Evolutionary conservation across 2,329 filamentous ascomycete species (phyloP).

Genomic region (Aspergillus cejpii): DNA sequence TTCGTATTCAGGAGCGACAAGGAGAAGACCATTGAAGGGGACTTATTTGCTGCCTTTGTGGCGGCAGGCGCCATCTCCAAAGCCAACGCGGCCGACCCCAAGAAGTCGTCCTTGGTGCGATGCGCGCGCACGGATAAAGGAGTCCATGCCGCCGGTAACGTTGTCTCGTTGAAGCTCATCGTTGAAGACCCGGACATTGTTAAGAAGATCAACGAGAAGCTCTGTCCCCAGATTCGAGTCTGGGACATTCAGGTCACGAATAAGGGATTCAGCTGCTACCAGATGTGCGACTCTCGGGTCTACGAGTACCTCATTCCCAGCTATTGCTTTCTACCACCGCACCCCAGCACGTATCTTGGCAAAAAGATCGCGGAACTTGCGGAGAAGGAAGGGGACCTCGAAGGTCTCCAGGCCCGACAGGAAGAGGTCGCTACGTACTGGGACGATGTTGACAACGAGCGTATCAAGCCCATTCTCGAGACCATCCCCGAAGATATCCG

Average conservation of each 20-base stretch:
- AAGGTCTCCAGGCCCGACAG: conserved; percentile 62
- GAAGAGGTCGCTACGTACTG: conserved; percentile 76
- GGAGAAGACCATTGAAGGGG: conserved; percentile 92
- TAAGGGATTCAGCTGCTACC: conserved; percentile 89
- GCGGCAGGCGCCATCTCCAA: conserved; percentile 90
- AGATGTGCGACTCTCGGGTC: conserved; percentile 87
- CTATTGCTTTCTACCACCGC: conserved; percentile 85
- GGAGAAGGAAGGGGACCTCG: conserved; percentile 63
- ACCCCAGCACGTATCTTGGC: conserved; percentile 78
- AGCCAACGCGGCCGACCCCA: conserved; percentile 91
- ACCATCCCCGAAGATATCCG: conserved; percentile 39
- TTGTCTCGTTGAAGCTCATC: conserved; percentile 92
- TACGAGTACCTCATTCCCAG: conserved; percentile 97
- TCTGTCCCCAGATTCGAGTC: conserved; percentile 83
- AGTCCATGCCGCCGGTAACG: conserved; percentile 90
- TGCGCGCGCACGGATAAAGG: conserved; percentile 97
- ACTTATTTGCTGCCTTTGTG: conserved; percentile 88
- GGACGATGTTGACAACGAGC: conserved; percentile 70
- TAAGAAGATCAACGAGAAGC: conserved; percentile 77
- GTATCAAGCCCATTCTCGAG: conserved; percentile 63
- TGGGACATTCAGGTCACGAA: conserved; percentile 91
- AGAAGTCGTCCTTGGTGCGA: conserved; percentile 88
- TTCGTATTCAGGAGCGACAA: conserved; percentile 42
- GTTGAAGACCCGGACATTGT: conserved; percentile 85
- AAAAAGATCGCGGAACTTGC: conserved; percentile 74